Evolutionary conservation across 164 flowering plant genomes (phyloP).

Genomic region (Chloranthus sessilifolius): DNA sequence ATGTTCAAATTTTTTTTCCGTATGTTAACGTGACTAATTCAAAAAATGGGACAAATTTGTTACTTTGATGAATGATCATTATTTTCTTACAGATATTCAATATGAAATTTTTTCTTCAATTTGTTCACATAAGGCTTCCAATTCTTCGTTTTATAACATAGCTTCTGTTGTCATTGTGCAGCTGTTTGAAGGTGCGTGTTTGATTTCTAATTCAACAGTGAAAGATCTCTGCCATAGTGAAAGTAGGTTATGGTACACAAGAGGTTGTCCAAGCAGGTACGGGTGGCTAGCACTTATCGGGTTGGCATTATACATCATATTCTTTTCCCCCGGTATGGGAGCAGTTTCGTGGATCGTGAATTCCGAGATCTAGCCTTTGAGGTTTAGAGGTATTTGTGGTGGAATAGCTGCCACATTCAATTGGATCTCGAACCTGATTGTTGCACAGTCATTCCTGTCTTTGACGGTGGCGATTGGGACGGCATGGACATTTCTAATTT

Average conservation of each 20-base stretch:
- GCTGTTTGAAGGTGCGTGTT: slow-evolving; percentile 52
- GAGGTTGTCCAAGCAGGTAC: slow-evolving; percentile 56
- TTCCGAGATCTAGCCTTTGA: slow-evolving; percentile 66
- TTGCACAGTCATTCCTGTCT: slow-evolving; percentile 49
- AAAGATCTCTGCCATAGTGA: slow-evolving; percentile 30
- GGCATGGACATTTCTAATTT: slow-evolving; percentile 45
- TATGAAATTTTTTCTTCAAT: too few species aligned
- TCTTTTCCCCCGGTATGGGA: slow-evolving; percentile 77
- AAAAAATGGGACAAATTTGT: too few species aligned
- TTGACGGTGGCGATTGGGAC: slow-evolving; percentile 50
- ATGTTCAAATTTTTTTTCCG: too few species aligned
- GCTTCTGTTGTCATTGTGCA: too few species aligned
- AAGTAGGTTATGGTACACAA: slow-evolving; percentile 44
- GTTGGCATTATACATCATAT: slow-evolving; percentile 53
- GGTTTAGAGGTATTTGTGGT: slow-evolving; percentile 58
- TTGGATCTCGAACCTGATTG: slow-evolving; percentile 58
- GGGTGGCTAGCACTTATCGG: slow-evolving; percentile 57
- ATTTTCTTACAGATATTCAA: too few species aligned
- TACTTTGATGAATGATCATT: too few species aligned
- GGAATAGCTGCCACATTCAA: slow-evolving; percentile 60
- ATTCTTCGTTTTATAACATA: too few species aligned
- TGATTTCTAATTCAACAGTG: slow-evolving; percentile 29
- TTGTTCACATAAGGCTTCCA: too few species aligned
- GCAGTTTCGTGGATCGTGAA: slow-evolving; percentile 70
- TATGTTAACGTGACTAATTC: too few species aligned